A percentile compares a stretch with the other conserved stretches of the same genome.
Evolutionary conservation across 805 yeast species (phyloP).

Genomic region (Deakozyma indianensis): DNA sequence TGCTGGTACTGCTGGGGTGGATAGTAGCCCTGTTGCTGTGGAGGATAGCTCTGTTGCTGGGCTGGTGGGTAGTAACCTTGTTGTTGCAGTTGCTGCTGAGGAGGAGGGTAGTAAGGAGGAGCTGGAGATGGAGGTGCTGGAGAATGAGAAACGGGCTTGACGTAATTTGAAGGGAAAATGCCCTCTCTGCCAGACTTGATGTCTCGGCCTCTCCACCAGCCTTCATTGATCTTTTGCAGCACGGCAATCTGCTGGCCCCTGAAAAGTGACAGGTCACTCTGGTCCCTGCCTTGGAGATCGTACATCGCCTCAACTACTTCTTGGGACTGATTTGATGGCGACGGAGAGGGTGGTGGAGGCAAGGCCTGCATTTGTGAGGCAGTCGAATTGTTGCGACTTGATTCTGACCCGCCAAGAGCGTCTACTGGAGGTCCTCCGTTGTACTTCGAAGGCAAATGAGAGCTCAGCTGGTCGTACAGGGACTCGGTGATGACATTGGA

Average conservation of each 20-base stretch:
- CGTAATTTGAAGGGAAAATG: conserved; percentile 84
- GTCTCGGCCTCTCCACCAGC: conserved; percentile 80
- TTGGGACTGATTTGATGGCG: conserved; percentile 10
- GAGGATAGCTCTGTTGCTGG: conserved; percentile 8
- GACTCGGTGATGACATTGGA: conserved; percentile 53
- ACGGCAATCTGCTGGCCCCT: conserved; percentile 61
- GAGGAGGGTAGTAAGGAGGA: conserved; percentile 8
- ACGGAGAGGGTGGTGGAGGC: conserved; percentile 7
- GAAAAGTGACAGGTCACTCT: conserved; percentile 52
- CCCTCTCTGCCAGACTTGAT: conserved; percentile 44
- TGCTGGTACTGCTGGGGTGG: conserved; percentile 16
- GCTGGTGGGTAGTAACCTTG: conserved; percentile 8
- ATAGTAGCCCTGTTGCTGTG: conserved; percentile 24
- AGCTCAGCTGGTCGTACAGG: conserved; percentile 35
- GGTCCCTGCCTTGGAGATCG: conserved; percentile 59
- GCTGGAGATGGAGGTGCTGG: conserved; percentile 7
- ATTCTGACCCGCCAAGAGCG: not conserved
- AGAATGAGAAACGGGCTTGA: conserved; percentile 17
- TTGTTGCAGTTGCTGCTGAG: conserved; percentile 9
- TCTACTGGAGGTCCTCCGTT: conserved; percentile 24
- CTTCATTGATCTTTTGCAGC: conserved; percentile 57
- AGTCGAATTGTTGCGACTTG: not conserved
- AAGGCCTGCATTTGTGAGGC: conserved; percentile 5
- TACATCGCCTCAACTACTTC: conserved; percentile 46
- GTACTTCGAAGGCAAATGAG: conserved; percentile 44